A percentile compares a stretch with the other conserved stretches of the same genome.
Conservation (phyloP, 371 early-diverging fungal genomes). For the Mucor irregularis region DNA sequence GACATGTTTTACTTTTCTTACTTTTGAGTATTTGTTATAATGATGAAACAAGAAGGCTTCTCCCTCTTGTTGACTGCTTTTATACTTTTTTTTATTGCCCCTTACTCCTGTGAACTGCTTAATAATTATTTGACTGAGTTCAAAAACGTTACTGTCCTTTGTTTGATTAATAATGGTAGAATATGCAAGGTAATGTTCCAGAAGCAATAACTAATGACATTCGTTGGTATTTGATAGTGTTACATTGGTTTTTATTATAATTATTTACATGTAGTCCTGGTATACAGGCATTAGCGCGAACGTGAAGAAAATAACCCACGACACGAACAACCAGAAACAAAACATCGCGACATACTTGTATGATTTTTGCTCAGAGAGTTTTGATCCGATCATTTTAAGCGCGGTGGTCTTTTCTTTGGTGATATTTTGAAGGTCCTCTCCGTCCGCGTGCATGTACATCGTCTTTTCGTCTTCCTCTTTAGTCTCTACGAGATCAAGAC, state of each 20-base stretch:
- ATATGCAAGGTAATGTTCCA: neutral
- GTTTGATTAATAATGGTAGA: no score
- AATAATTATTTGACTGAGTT: no score
- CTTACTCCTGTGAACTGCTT: no score
- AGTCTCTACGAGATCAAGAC: slow-evolving; percentile 28
- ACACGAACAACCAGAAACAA: slow-evolving; percentile 36
- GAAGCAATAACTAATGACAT: neutral
- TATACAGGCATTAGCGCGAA: slow-evolving; percentile 54
- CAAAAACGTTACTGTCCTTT: no score
- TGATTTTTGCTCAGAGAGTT: slow-evolving; percentile 22
- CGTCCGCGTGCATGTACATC: slow-evolving; percentile 15
- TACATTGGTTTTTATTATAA: neutral
- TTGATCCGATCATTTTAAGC: slow-evolving; percentile 32
- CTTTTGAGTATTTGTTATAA: neutral
- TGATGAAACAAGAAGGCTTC: neutral
- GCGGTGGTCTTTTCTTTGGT: slow-evolving; percentile 13
- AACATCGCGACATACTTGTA: slow-evolving; percentile 30
- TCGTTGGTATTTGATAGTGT: no score
- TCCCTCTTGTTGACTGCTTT: no score
- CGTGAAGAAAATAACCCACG: slow-evolving; percentile 44
- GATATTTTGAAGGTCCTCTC: slow-evolving; percentile 11
- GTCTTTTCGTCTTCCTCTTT: slow-evolving; percentile 29
- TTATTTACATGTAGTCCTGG: slow-evolving; percentile 29
- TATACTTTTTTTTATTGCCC: no score
- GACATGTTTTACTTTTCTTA: no score